phyloP scores from a whole-genome alignment of 2,329 filamentous ascomycete species.

The Peltaster fructicola region DNA sequence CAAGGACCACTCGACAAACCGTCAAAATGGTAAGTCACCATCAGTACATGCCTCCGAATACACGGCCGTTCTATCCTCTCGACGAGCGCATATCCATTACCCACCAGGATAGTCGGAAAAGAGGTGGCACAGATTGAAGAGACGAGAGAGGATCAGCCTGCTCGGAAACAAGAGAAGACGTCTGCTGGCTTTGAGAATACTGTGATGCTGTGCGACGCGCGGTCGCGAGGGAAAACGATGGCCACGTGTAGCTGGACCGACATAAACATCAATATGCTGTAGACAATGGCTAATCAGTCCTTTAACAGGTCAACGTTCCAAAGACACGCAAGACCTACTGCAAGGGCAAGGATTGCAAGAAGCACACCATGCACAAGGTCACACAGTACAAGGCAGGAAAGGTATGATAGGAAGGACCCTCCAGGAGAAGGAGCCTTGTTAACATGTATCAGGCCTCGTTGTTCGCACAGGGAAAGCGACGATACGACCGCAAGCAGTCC shows the following conservation, averaged over 20 bases:
- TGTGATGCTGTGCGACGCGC: conserved; percentile 1
- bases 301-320: conserved; percentile 80
- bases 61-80: neutral
- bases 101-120: neutral
- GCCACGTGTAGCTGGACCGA: conserved; percentile 4
- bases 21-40: conserved; percentile 8
- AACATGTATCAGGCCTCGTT: conserved; percentile 50
- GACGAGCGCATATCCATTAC: too few relatives aligned
- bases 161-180: conserved; percentile 1
- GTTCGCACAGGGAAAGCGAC: conserved; percentile 97
- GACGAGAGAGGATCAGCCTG: neutral
- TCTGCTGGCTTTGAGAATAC: conserved; percentile 1
- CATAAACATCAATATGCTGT: conserved; percentile 1
- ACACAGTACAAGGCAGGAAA: conserved; percentile 97
- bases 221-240: conserved; percentile 1
- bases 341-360: conserved; percentile 84
- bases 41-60: neutral
- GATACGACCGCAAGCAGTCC: conserved; percentile 98
- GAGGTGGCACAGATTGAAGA: neutral
- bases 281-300: conserved; percentile 6
- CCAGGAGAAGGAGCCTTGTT: too few relatives aligned
- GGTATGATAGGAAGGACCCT: conserved; percentile 32
- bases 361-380: conserved; percentile 67
- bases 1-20: conserved; percentile 4
- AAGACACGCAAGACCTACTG: conserved; percentile 96